Conservation (phyloP, 75 land plant genomes). For the Picea sitchensis region DNA sequence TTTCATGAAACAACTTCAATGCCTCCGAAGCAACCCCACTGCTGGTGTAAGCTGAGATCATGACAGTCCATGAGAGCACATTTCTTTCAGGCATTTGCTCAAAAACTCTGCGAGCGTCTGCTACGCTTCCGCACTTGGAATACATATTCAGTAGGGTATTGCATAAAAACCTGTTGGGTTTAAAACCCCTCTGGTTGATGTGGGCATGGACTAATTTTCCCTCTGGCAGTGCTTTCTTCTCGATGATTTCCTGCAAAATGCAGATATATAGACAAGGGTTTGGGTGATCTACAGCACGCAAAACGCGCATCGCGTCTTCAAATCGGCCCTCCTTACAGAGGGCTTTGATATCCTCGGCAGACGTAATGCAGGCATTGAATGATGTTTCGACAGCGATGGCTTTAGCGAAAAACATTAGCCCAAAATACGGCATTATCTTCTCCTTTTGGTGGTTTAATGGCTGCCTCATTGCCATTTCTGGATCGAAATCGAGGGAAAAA, state of each 20-base stretch:
- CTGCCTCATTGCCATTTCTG: no score
- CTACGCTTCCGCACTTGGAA: constrained; percentile 10
- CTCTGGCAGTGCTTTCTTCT: neutral
- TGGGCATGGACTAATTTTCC: constrained; percentile 12
- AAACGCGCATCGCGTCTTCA: neutral
- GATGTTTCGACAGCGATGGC: no score
- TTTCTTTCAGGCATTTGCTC: constrained; percentile 14
- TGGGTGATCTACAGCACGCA: neutral
- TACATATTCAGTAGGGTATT: constrained; percentile 22
- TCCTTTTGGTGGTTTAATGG: no score
- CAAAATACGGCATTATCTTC: no score
- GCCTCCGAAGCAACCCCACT: neutral
- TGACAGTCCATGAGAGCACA: constrained; percentile 26
- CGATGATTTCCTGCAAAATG: constrained; percentile 6
- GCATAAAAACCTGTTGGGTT: constrained; percentile 6
- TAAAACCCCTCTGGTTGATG: neutral
- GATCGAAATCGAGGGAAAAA: no score
- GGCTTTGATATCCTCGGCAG: neutral
- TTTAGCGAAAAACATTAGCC: no score
- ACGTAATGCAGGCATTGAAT: neutral
- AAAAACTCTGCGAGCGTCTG: constrained; percentile 14
- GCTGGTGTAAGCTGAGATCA: neutral
- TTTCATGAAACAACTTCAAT: neutral
- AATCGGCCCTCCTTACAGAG: neutral
- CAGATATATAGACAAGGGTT: neutral